phyloP scores from a whole-genome alignment of 1,284 basidiomycete species.

The Ustilago esculenta region DNA sequence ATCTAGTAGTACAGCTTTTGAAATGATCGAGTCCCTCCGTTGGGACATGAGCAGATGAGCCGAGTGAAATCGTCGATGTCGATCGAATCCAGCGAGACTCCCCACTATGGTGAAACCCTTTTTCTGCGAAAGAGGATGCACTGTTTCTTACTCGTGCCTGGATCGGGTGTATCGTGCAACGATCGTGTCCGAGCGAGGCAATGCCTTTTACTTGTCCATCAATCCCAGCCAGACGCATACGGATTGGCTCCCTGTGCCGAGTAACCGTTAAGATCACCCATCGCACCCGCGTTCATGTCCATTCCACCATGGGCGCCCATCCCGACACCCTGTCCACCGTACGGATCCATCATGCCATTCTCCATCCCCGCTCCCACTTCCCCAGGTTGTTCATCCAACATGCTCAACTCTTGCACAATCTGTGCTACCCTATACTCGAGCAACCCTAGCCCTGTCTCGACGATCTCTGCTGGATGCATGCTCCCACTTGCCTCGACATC shows the following conservation, averaged over 20 bases:
- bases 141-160: too few species aligned
- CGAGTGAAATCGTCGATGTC: too few species aligned
- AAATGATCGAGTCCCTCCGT: too few species aligned
- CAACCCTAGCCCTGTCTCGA: conserved; percentile 60
- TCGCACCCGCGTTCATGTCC: conserved; percentile 6
- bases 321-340: conserved; percentile 10
- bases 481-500: conserved; percentile 63
- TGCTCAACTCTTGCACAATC: conserved; percentile 64
- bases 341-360: conserved; percentile 32
- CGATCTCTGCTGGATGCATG: conserved; percentile 64
- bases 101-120: too few species aligned
- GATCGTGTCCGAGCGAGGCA: too few species aligned
- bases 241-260: conserved; percentile 17
- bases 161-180: too few species aligned
- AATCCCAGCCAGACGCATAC: conserved; percentile 31
- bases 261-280: conserved; percentile 30
- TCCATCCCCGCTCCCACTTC: conserved; percentile 13
- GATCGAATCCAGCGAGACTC: too few species aligned
- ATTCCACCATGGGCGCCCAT: too few species aligned
- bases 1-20: conserved; percentile 14
- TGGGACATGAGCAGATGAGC: too few species aligned
- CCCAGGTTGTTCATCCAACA: conserved; percentile 51
- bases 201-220: too few species aligned
- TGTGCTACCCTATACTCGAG: conserved; percentile 62
- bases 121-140: too few species aligned